phyloP scores from a whole-genome alignment of 2,329 filamentous ascomycete genomes.

The Microsporum canis region DNA sequence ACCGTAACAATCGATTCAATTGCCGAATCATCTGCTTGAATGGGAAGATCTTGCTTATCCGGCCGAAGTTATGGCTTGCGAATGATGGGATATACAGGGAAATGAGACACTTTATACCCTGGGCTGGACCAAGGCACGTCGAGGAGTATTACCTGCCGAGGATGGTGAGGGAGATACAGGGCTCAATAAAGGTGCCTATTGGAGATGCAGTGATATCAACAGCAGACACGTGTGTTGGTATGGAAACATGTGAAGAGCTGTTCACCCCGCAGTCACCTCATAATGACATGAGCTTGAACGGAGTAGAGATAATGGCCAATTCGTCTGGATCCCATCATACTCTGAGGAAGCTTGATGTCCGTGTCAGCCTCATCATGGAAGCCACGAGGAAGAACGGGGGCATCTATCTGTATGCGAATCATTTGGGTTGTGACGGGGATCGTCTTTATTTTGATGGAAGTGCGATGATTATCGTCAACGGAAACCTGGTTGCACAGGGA shows the following conservation, averaged over 20 bases:
- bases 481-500: constrained; percentile 25
- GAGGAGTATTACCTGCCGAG: constrained; percentile 54
- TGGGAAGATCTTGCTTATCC: constrained; percentile 55
- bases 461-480: constrained; percentile 51
- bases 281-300: constrained; percentile 50
- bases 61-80: constrained; percentile 55
- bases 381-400: constrained; percentile 39
- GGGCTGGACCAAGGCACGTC: constrained; percentile 39
- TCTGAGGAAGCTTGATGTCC: constrained; percentile 53
- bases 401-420: constrained; percentile 47
- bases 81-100: constrained; percentile 49
- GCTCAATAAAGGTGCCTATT: constrained; percentile 46
- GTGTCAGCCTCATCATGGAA: constrained; percentile 52
- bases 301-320: constrained; percentile 60
- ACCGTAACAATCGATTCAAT: constrained; percentile 52
- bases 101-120: constrained; percentile 51
- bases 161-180: constrained; percentile 45
- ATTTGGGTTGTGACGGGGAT: constrained; percentile 46
- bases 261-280: constrained; percentile 47
- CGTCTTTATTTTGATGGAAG: constrained; percentile 50
- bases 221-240: constrained; percentile 46
- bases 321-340: constrained; percentile 42
- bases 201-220: constrained; percentile 55
- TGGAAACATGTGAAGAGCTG: constrained; percentile 42
- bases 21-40: constrained; percentile 52